A percentile compares a stretch with the other conserved stretches of the same genome.
phyloP scores from a whole-genome alignment of 2,329 filamentous ascomycete genomes.

The Botrytis aclada region DNA sequence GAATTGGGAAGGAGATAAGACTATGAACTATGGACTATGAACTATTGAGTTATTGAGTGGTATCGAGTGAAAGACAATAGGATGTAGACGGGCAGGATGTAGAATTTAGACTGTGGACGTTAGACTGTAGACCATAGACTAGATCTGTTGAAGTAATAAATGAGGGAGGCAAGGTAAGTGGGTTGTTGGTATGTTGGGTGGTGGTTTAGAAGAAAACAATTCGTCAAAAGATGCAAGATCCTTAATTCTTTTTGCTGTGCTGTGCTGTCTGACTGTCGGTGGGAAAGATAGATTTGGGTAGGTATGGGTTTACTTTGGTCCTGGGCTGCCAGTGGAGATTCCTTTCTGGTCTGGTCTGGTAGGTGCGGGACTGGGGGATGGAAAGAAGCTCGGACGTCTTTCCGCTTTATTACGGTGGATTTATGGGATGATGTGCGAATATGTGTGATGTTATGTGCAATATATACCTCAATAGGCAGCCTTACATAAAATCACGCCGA shows the following conservation, averaged over 20 bases:
- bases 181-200: constrained; percentile 10
- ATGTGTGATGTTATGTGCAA: not conserved
- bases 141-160: not conserved
- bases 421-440: not conserved
- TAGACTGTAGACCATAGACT: not conserved
- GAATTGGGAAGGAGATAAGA: not conserved
- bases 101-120: not conserved
- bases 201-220: constrained; percentile 19
- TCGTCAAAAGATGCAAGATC: constrained; percentile 20
- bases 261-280: constrained; percentile 17
- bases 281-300: constrained; percentile 20
- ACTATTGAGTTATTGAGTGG: not conserved
- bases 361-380: not conserved
- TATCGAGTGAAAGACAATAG: not conserved
- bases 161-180: not conserved
- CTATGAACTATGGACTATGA: not conserved
- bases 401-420: constrained; percentile 8
- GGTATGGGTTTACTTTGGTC: constrained; percentile 14
- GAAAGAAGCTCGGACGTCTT: constrained; percentile 30
- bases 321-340: constrained; percentile 26
- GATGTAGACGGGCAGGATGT: not conserved
- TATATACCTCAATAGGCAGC: no score
- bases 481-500: no score
- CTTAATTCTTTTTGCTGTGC: constrained; percentile 20
- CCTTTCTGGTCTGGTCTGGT: constrained; percentile 14